A percentile compares a stretch with the other conserved stretches of the same genome.
These are phyloP conservation scores for Fagus crenata DNA, from an alignment of 306 rosid genomes.

Conservation along the genomic window DNA sequence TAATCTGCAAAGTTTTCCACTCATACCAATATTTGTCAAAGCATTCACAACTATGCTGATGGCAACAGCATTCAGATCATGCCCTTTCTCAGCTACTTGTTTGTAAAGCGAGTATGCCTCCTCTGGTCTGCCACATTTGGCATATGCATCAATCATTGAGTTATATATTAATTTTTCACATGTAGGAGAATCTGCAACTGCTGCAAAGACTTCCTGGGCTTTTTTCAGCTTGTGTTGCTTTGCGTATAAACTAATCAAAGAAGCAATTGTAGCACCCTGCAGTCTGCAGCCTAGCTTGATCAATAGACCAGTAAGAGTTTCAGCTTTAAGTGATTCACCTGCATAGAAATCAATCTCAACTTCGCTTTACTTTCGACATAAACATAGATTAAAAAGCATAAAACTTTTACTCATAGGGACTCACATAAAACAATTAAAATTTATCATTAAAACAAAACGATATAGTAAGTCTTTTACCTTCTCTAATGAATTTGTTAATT, in stretches of 20 bases:
- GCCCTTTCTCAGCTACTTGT: constrained; percentile 54
- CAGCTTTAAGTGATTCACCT: constrained; percentile 82
- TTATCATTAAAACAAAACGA: constrained; percentile 2
- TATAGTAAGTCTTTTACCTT: constrained; percentile 47
- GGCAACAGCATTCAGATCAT: constrained; percentile 68
- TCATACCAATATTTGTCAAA: constrained; percentile 67
- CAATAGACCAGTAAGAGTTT: constrained; percentile 48
- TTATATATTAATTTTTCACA: constrained; percentile 45
- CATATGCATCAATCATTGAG: constrained; percentile 79
- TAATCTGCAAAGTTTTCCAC: background rate
- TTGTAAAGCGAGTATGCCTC: constrained; percentile 71
- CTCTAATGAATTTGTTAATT: constrained; percentile 51
- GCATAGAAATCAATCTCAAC: constrained; percentile 23
- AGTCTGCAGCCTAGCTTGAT: constrained; percentile 46
- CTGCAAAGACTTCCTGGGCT: constrained; percentile 68
- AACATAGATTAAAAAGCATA: constrained; percentile 25
- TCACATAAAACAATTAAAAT: background rate
- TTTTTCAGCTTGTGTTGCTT: constrained; percentile 62
- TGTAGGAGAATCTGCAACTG: constrained; percentile 49
- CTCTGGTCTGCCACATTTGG: constrained; percentile 72
- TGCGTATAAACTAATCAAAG: constrained; percentile 65
- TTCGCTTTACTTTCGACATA: constrained; percentile 6
- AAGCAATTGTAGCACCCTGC: constrained; percentile 58
- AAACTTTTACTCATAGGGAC: constrained; percentile 11
- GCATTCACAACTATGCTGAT: constrained; percentile 79